phyloP scores from a whole-genome alignment of 441 rosid genomes.

The Pelargonium fulgidum region DNA sequence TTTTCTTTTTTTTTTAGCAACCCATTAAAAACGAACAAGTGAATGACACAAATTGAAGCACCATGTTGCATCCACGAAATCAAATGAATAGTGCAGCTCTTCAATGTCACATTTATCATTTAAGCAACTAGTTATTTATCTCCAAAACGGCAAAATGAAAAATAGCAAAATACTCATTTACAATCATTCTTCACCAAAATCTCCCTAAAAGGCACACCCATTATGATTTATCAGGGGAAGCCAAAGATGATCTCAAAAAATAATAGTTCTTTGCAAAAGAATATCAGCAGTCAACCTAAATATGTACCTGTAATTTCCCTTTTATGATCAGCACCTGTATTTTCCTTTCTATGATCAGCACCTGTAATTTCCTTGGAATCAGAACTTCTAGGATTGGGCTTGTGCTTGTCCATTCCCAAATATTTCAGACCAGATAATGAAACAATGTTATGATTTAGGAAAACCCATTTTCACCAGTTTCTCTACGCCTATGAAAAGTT shows the following conservation, averaged over 20 bases:
- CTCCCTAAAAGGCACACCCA: background rate
- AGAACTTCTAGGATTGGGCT: background rate
- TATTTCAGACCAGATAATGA: constrained; percentile 3
- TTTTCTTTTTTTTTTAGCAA: too few species aligned
- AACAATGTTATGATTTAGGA: background rate
- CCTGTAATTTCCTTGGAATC: background rate
- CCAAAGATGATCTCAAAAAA: background rate
- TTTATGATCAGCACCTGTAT: background rate
- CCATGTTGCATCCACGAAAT: background rate
- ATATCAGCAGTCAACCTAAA: background rate
- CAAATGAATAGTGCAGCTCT: background rate
- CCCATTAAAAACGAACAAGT: background rate
- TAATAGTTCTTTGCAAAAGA: background rate
- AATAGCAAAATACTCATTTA: background rate
- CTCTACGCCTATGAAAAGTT: background rate
- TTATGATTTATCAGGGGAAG: background rate
- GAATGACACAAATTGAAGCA: background rate
- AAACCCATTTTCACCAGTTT: background rate
- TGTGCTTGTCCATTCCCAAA: background rate
- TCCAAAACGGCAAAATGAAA: background rate
- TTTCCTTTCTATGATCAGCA: background rate
- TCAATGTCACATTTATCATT: background rate
- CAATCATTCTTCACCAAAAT: background rate
- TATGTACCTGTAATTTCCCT: background rate
- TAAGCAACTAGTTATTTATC: background rate